These are phyloP conservation scores for Tulasnella sp. DNA, from an alignment of 768 basidiomycete species.

Conservation along the genomic window DNA sequence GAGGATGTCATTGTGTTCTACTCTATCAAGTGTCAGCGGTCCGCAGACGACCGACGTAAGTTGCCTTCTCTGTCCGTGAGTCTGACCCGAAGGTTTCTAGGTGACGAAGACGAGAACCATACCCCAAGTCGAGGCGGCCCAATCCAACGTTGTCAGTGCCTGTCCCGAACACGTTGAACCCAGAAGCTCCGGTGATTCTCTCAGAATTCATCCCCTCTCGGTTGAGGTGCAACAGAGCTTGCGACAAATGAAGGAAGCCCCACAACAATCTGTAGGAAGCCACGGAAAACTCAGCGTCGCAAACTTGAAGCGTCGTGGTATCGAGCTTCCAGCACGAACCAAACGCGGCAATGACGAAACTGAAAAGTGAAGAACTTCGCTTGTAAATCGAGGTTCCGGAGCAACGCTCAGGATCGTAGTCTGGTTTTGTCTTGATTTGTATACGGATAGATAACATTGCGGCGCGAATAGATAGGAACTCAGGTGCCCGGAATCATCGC, in stretches of 20 bases:
- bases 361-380: background rate
- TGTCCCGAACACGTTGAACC: background rate
- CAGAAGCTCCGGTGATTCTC: no score
- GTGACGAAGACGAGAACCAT: background rate
- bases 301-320: background rate
- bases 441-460: no score
- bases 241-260: no score
- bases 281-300: background rate
- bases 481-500: no score
- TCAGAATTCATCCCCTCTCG: conserved; percentile 1
- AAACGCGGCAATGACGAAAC: background rate
- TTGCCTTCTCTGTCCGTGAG: background rate
- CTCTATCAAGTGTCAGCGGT: background rate
- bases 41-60: background rate
- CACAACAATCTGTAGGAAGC: background rate
- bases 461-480: no score
- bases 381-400: background rate
- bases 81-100: background rate
- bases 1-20: background rate
- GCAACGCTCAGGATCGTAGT: background rate
- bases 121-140: background rate
- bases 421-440: no score
- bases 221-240: background rate
- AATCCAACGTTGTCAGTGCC: conserved; percentile 1
- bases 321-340: conserved; percentile 7